Evolutionary conservation across 768 basidiomycete species (phyloP), one percentile per base, ranked within the genome.

Genomic region (Tephrocybe sp.): DNA sequence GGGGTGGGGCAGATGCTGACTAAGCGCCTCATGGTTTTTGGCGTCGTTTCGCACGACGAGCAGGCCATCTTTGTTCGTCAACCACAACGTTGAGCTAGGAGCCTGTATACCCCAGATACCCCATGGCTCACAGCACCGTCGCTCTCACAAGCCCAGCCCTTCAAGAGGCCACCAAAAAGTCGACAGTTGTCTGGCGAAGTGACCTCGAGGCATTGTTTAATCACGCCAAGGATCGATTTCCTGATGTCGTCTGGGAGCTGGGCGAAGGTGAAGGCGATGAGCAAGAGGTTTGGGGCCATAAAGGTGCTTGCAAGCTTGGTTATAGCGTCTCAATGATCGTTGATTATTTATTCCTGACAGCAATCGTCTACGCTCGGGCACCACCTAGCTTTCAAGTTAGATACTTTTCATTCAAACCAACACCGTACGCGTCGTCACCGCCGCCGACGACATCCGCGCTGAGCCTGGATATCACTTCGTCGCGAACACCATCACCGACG

Each of bases 161-260:
- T 19, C 76, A 80, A 48, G 83, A 90, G 61, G 84, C 87, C 7
- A 80, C 82, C 22, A 72, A 74, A 53, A 72, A 76, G 49, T 91
- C 90, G 1, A 91, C 88, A 0, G 60, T 70, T 4, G 68, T 72
- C 15, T 97, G 94, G 94, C 86, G 91, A 59, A 64, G 66, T n/a
- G 86, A 97, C 70, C 78, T 97, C 3, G 77, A 82, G 49, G 61
- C 74, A 5, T 78, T 97, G 33, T 94, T 92, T 66, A 76, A 78
- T 55, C 75, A 84, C 45, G 87, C 93, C n/a, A 88, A 88, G 67
- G 90, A 94, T 53, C 78, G 91, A 49, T 98, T 94, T 61, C 88
- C 90, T n/a, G 95, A 98, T 70, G 93, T 98, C 43, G 83, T 91
- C n/a, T 98, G 95, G 94, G 83, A 85, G 64, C 74, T 86, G 16